A percentile compares a stretch with the other conserved stretches of the same genome.
These are phyloP conservation scores for Trichoderma semiorbis DNA, from an alignment of 2,329 filamentous ascomycete genomes.

Conservation along the genomic window DNA sequence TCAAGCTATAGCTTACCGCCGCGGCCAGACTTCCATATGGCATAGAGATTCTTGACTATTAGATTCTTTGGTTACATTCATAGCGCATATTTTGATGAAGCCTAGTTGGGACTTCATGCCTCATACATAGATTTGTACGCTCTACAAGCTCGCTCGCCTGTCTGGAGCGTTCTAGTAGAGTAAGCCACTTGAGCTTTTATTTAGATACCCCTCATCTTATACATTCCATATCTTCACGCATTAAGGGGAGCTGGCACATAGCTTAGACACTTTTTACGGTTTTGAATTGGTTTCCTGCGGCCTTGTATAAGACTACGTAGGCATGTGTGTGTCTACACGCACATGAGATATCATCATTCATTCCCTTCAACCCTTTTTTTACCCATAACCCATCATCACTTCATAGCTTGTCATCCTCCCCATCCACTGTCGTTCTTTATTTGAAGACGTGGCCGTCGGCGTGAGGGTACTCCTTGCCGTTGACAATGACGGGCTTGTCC, in stretches of 20 bases:
- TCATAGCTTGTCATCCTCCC: not conserved
- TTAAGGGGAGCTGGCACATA: not conserved
- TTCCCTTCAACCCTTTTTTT: slow-evolving; percentile 28
- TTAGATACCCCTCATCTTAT: slow-evolving; percentile 1
- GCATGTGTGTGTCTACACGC: slow-evolving; percentile 5
- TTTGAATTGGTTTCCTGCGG: slow-evolving; percentile 6
- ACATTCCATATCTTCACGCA: not conserved
- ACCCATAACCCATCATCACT: slow-evolving; percentile 36
- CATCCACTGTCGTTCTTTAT: slow-evolving; percentile 52
- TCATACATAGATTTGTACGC: not conserved
- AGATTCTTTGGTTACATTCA: not conserved
- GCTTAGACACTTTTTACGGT: slow-evolving; percentile 6
- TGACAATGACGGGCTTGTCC: slow-evolving; percentile 76
- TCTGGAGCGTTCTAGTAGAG: not conserved
- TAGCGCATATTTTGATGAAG: not conserved
- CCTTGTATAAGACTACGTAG: slow-evolving; percentile 5
- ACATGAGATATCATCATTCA: slow-evolving; percentile 27
- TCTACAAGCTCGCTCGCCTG: not conserved
- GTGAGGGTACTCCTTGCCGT: slow-evolving; percentile 86
- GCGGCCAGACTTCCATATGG: not conserved
- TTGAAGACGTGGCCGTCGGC: slow-evolving; percentile 98
- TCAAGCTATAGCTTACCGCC: slow-evolving; percentile 24
- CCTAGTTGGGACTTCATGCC: not conserved
- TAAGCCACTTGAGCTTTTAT: not conserved
- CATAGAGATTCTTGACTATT: not conserved